Base-by-base conservation (phyloP, 768 basidiomycete genomes). In the Kwoniella dendrophila region DNA sequence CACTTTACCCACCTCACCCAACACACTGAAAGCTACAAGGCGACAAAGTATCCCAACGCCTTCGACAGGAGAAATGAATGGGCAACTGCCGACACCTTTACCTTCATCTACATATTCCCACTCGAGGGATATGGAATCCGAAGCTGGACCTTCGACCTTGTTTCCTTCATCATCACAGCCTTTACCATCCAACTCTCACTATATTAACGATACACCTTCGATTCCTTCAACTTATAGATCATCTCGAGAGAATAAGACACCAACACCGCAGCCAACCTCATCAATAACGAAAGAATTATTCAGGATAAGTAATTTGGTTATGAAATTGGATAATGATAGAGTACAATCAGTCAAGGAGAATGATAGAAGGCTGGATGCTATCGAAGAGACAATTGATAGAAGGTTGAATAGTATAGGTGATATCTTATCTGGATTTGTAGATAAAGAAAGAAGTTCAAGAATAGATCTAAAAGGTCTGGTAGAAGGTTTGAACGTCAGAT, bases 211-310 rank as follows among this genome's bases (percentile, higher is more conserved):
- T 49, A 22, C 26, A 29, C 18, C 50, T 18, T n/a, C 29, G 18
- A 12, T 18, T 30, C 26, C 29, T 11, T 43, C 41, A 8, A 43
- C 41, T 11, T 20, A 11, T 10, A 43, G 7, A 11, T 14, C 12
- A 43, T 14, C 12, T 11, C 41, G n/a, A 11, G 11, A 20, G 20
- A 11, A 8, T 8, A 34, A 11, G 18, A 20, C 54, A 29, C 38
- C 54, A 20, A 12, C 24, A 10, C 34, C 40, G 16, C 40, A 41
- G 33, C 40, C 54, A 2, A 41, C 34, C 10, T 16, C 3, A 44
- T 44, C 54, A 32, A 32, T 47, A n/a, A 38, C 43, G 10, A 45
- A 58, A 40, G 56, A 58, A 29, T 12, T 58, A 27, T 47, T 47
- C 47, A 29, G 47, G 10, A 48, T 58, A 7, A 58, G 45, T 10